These are phyloP conservation scores for Suillus cothurnatus DNA, from an alignment of 768 basidiomycete genomes.

Conservation along the genomic window DNA sequence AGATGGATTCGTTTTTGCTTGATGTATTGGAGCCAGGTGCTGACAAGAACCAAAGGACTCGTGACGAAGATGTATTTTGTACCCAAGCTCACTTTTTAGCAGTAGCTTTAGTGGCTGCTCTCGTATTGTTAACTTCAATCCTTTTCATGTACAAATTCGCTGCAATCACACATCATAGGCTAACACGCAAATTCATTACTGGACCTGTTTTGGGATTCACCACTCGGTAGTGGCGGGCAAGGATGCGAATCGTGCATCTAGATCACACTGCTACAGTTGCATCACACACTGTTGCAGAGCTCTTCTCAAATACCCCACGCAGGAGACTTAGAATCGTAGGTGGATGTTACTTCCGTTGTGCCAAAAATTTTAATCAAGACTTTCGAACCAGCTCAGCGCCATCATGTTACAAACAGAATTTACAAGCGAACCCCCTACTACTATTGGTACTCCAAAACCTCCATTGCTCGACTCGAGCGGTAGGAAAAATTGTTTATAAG, in stretches of 20 bases:
- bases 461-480: neutral
- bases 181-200: neutral
- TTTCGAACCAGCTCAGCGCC: neutral
- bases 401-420: neutral
- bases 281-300: neutral
- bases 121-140: neutral
- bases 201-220: neutral
- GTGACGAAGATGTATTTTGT: neutral
- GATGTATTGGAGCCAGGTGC: neutral
- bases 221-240: neutral
- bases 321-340: neutral
- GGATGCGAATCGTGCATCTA: neutral
- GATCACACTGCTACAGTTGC: neutral
- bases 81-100: neutral
- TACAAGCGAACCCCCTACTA: neutral
- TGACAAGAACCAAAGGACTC: neutral
- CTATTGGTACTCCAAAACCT: neutral
- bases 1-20: conserved; percentile 6
- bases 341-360: neutral
- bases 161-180: neutral
- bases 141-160: neutral
- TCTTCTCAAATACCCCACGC: neutral
- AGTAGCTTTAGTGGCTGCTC: neutral
- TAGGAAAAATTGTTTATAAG: neutral
- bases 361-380: neutral